phyloP scores from a whole-genome alignment of 1,139 yeast species.

The Spencermartinsiella ligniputridi region DNA sequence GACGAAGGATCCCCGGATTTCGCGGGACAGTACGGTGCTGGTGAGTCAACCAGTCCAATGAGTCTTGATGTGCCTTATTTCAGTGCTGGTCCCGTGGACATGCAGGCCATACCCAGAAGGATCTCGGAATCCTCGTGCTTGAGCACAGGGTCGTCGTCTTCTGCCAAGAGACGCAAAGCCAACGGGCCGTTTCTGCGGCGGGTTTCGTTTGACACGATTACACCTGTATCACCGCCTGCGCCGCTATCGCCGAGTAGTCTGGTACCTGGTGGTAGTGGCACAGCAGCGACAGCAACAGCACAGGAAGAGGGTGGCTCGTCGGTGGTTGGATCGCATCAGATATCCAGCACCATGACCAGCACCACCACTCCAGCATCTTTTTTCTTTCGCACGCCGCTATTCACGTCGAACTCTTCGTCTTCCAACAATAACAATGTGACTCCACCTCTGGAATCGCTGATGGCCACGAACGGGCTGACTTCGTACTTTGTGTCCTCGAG shows the following conservation, averaged over 20 bases:
- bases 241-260: slow-evolving; percentile 2
- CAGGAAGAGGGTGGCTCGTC: not conserved
- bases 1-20: not conserved
- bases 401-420: not conserved
- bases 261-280: not conserved
- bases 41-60: not conserved
- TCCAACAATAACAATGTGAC: not conserved
- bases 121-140: not conserved
- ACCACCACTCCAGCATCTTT: slow-evolving; percentile 6
- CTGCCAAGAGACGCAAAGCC: slow-evolving; percentile 1
- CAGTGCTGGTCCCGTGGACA: not conserved
- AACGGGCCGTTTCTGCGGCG: slow-evolving; percentile 20
- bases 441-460: not conserved
- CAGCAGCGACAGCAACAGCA: not conserved
- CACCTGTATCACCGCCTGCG: slow-evolving; percentile 5
- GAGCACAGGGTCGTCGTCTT: not conserved
- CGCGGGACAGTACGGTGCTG: not conserved
- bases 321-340: not conserved
- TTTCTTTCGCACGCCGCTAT: not conserved
- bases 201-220: slow-evolving; percentile 28
- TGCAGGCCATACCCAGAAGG: not conserved
- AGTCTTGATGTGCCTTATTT: not conserved
- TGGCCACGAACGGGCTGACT: slow-evolving; percentile 4
- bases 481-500: slow-evolving; percentile 26
- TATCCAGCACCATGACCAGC: slow-evolving; percentile 1